Evolutionary conservation across 73 alveolate genomes (phyloP).

Genomic region (Uronychia binucleata): DNA sequence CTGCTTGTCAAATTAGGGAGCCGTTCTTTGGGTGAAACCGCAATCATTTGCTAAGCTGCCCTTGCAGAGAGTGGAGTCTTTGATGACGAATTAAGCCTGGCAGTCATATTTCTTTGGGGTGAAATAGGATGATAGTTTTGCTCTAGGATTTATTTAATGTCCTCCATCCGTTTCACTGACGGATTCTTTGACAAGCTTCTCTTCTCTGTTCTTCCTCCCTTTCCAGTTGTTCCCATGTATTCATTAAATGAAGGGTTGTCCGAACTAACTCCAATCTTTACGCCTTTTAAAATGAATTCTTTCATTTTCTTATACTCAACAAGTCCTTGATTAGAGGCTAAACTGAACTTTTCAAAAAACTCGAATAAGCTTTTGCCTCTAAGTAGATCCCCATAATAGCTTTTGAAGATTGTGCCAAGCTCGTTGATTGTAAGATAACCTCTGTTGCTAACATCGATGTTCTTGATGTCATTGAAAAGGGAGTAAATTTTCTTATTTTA

Average conservation of each 20-base stretch:
- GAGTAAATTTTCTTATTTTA: conserved; percentile 5
- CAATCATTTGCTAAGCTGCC: not conserved
- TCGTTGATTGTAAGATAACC: conserved; percentile 46
- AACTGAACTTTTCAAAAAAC: conserved; percentile 33
- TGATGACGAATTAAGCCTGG: not conserved
- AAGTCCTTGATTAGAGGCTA: conserved; percentile 34
- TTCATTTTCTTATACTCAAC: conserved; percentile 40
- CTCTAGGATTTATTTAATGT: conserved; percentile 19
- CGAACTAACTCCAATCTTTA: conserved; percentile 1
- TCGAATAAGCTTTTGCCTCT: conserved; percentile 45
- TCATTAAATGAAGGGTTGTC: conserved; percentile 1
- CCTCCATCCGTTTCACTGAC: conserved; percentile 19
- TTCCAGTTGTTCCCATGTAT: conserved; percentile 9
- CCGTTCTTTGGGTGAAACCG: not conserved
- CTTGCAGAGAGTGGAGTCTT: not conserved
- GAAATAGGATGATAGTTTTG: not conserved
- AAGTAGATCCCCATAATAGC: conserved; percentile 10
- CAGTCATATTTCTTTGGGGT: not conserved
- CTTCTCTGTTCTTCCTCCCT: conserved; percentile 19
- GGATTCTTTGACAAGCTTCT: conserved; percentile 2
- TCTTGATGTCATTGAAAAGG: conserved; percentile 28
- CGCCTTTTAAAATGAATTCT: not conserved
- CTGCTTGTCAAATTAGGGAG: not conserved
- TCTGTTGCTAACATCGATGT: conserved; percentile 28
- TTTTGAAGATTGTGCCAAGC: conserved; percentile 29